Percentiles rank a stretch among this genome's conserved stretches.
These are phyloP conservation scores for Trichoderma simmonsii DNA, from an alignment of 2,329 filamentous ascomycete species.

Conservation along the genomic window DNA sequence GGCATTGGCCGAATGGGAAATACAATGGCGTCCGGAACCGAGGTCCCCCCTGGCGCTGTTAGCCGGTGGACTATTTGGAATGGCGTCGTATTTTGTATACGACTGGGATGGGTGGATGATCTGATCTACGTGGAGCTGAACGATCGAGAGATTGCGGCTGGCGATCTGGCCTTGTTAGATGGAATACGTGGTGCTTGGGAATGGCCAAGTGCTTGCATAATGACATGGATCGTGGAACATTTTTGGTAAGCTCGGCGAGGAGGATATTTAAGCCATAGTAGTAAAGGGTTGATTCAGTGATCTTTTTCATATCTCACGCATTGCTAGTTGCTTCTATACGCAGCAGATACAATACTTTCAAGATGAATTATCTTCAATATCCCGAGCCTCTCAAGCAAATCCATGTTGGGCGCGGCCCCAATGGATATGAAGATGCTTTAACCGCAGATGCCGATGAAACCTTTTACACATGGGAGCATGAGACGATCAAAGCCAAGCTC, in stretches of 20 bases:
- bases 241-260: background rate
- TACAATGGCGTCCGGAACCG: background rate
- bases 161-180: background rate
- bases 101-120: background rate
- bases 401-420: constrained; percentile 16
- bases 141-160: background rate
- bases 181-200: background rate
- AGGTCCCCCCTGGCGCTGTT: background rate
- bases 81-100: background rate
- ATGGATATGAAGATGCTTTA: constrained; percentile 15
- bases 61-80: background rate
- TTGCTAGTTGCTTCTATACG: background rate
- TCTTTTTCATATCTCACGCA: background rate
- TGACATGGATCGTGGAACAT: background rate
- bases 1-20: background rate
- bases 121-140: background rate
- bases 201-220: background rate
- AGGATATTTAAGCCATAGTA: background rate
- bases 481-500: constrained; percentile 21
- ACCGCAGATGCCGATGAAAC: background rate
- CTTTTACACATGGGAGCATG: constrained; percentile 23
- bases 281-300: background rate
- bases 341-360: background rate
- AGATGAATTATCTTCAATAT: background rate
- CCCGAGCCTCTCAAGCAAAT: constrained; percentile 23